These are phyloP conservation scores for Fraxinus latifolia DNA, from an alignment of 305 asterid species.

Conservation along the genomic window DNA sequence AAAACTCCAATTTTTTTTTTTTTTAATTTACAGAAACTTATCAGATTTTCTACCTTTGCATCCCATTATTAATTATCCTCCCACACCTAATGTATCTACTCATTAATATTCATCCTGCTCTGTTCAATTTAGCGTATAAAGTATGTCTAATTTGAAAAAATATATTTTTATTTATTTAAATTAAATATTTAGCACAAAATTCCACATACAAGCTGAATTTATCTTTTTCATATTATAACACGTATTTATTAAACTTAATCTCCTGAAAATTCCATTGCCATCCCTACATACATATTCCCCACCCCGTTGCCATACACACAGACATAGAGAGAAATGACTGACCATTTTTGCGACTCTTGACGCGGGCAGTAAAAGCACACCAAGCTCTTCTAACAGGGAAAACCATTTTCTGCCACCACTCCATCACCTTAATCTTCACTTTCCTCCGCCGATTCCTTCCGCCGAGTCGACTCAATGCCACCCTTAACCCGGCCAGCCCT, in stretches of 20 bases:
- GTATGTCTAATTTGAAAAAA: neutral
- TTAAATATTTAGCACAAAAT: neutral
- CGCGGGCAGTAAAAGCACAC: conserved; percentile 64
- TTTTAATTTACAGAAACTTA: neutral
- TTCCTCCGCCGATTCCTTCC: conserved; percentile 59
- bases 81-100: neutral
- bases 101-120: neutral
- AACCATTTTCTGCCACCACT: conserved; percentile 74
- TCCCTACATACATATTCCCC: neutral
- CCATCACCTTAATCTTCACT: conserved; percentile 66
- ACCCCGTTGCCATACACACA: neutral
- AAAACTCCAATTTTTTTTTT: neutral
- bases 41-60: neutral
- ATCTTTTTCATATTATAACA: neutral
- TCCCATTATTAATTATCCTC: neutral
- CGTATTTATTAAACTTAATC: neutral
- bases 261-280: neutral
- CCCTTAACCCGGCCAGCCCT: conserved; percentile 30
- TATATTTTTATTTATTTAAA: neutral
- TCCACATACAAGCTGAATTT: neutral
- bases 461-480: conserved; percentile 57
- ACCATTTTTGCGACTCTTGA: conserved; percentile 78
- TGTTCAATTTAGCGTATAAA: neutral
- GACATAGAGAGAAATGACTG: neutral
- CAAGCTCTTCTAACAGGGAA: conserved; percentile 82